Evolutionary conservation across 2,329 filamentous ascomycete genomes (phyloP).

Genomic region (Curvularia verruculosa): DNA sequence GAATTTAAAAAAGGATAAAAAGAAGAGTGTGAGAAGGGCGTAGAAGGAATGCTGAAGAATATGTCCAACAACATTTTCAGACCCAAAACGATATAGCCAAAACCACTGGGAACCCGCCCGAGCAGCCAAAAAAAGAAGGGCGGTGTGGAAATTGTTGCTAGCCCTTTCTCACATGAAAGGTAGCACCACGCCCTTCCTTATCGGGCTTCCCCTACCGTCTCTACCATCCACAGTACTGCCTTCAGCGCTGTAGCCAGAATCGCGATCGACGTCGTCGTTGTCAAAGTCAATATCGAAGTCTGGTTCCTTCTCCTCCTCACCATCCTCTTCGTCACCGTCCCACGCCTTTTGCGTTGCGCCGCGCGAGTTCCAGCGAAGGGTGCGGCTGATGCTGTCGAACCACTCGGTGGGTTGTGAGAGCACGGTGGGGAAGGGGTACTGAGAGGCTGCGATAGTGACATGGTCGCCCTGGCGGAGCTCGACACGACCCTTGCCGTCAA

Average conservation of each 20-base stretch:
- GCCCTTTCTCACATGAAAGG: constrained; percentile 31
- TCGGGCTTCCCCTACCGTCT: constrained; percentile 43
- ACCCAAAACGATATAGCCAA: background rate
- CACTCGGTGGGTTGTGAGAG: constrained; percentile 89
- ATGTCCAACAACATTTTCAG: background rate
- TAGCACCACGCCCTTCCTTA: constrained; percentile 43
- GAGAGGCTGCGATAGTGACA: constrained; percentile 93
- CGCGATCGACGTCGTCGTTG: constrained; percentile 62
- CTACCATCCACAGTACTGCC: constrained; percentile 44
- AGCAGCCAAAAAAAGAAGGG: background rate
- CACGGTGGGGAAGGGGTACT: constrained; percentile 97
- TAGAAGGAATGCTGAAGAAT: background rate
- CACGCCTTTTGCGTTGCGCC: constrained; percentile 91
- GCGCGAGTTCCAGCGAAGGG: constrained; percentile 91
- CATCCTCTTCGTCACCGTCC: constrained; percentile 56
- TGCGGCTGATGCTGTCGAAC: constrained; percentile 94
- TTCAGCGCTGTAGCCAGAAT: constrained; percentile 50
- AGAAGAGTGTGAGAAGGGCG: too few species aligned
- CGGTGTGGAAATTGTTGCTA: background rate
- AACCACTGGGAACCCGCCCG: constrained; percentile 1
- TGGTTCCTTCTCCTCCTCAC: constrained; percentile 55
- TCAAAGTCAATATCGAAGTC: constrained; percentile 98
- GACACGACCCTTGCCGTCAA: constrained; percentile 94
- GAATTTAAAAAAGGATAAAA: background rate
- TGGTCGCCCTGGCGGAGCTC: constrained; percentile 93